Conservation (phyloP, 129 eudicot genomes). For the Helianthus annuus region DNA sequence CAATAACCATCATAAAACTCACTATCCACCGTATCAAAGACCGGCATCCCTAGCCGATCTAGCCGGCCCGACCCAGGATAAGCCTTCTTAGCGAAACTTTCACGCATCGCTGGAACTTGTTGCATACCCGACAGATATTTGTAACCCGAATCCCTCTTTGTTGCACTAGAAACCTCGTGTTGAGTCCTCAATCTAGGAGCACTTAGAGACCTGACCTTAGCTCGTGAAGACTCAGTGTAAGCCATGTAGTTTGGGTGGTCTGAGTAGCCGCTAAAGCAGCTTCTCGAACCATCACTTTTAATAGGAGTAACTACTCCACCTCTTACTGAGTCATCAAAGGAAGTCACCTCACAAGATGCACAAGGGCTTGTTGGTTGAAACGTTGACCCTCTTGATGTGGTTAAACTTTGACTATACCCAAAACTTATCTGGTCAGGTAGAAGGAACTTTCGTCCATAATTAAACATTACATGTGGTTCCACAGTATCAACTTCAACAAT, state of each 20-base stretch:
- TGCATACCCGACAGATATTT: constrained; percentile 37
- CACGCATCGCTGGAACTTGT: constrained; percentile 37
- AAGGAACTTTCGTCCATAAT: constrained; percentile 39
- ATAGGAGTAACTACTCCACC: constrained; percentile 53
- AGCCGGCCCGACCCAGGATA: constrained; percentile 73
- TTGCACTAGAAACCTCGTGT: constrained; percentile 45
- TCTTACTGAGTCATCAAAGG: constrained; percentile 39
- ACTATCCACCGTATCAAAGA: constrained; percentile 35
- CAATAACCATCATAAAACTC: constrained; percentile 56
- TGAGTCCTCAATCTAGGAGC: constrained; percentile 72
- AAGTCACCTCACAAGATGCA: constrained; percentile 72
- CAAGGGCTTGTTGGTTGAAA: constrained; percentile 60
- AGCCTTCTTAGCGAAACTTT: constrained; percentile 53
- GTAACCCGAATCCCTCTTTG: constrained; percentile 51
- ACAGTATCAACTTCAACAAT: constrained; percentile 66
- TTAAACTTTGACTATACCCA: constrained; percentile 50
- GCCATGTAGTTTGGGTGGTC: constrained; percentile 90
- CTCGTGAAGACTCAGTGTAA: constrained; percentile 75
- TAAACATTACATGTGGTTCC: constrained; percentile 36
- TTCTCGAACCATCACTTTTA: constrained; percentile 57
- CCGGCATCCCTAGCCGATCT: constrained; percentile 70
- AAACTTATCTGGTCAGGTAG: constrained; percentile 39
- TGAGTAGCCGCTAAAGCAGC: constrained; percentile 64
- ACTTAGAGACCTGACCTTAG: constrained; percentile 74
- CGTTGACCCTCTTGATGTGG: constrained; percentile 71